phyloP scores from a whole-genome alignment of 495 filamentous ascomycete species.

The Sphaerosporella brunnea region DNA sequence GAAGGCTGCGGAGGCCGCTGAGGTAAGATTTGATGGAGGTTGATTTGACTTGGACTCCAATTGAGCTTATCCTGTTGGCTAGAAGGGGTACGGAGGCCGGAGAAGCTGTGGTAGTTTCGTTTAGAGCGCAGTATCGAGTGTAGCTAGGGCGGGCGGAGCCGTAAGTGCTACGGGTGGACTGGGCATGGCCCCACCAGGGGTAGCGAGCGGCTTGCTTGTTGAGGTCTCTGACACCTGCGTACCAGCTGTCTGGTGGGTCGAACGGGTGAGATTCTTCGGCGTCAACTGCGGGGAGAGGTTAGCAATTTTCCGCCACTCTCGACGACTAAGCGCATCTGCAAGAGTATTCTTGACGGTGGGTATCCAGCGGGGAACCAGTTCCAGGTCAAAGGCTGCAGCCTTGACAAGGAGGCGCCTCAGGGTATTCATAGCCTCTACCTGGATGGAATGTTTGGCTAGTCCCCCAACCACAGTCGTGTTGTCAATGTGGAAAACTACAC shows the following conservation, averaged over 20 bases:
- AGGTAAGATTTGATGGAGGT: neutral
- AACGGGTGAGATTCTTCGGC: neutral
- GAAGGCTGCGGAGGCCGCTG: neutral
- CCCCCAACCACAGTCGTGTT: neutral
- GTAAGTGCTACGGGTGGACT: neutral
- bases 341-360: neutral
- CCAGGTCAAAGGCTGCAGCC: neutral
- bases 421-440: neutral
- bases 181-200: neutral
- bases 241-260: neutral
- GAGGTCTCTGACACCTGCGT: neutral
- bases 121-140: neutral
- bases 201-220: neutral
- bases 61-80: neutral
- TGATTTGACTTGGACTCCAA: neutral
- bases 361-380: neutral
- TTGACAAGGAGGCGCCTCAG: neutral
- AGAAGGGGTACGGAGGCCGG: neutral
- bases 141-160: neutral
- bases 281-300: neutral
- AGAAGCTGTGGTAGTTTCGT: neutral
- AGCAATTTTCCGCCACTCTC: neutral
- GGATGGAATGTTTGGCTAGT: neutral
- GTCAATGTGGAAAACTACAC: neutral
- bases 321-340: neutral